These are phyloP conservation scores for Akanthomyces dipterigenus DNA, from an alignment of 2,329 filamentous ascomycete genomes.

Conservation along the genomic window DNA sequence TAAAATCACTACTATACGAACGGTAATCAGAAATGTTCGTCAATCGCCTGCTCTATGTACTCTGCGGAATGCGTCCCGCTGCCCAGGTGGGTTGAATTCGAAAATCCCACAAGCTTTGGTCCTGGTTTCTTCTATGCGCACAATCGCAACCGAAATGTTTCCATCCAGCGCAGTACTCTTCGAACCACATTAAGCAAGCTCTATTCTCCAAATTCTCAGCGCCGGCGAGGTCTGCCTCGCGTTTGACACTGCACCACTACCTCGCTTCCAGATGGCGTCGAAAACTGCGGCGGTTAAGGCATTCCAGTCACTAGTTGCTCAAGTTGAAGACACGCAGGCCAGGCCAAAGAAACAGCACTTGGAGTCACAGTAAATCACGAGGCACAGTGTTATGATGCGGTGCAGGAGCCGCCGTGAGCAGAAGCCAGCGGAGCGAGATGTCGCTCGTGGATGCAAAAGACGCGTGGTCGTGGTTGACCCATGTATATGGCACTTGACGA, in stretches of 20 bases:
- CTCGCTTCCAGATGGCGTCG: no score
- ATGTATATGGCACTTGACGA: background rate
- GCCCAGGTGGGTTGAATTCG: background rate
- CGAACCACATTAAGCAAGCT: background rate
- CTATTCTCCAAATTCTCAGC: background rate
- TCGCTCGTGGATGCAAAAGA: background rate
- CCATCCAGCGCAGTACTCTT: background rate
- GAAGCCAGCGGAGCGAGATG: background rate
- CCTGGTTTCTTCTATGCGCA: no score
- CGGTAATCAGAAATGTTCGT: no score
- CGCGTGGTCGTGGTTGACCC: background rate
- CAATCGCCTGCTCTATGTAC: background rate
- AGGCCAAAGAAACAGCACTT: background rate
- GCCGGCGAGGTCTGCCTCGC: no score
- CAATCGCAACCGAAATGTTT: background rate
- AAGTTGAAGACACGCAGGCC: background rate
- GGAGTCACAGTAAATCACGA: background rate
- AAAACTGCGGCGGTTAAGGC: no score
- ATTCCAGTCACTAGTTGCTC: no score
- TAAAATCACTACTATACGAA: no score
- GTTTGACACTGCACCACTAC: no score
- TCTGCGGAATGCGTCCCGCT: background rate
- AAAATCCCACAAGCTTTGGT: background rate
- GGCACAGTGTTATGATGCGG: background rate
- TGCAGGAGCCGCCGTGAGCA: no score